Evolutionary conservation across 768 basidiomycete genomes (phyloP), one percentile per base, ranked within the genome.

Genomic region (Phaffia tasmanica): DNA sequence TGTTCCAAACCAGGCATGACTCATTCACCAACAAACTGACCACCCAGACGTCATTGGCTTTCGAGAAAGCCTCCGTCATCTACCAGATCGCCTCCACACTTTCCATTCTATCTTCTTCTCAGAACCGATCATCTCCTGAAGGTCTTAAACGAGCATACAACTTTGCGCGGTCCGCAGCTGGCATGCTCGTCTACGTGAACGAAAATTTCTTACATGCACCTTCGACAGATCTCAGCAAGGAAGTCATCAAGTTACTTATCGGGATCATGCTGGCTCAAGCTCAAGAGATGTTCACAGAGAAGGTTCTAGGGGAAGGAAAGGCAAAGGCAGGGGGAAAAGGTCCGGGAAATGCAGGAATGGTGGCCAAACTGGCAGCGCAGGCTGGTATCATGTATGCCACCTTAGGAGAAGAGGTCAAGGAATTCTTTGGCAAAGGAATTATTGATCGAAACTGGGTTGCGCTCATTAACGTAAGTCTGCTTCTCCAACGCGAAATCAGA

Each of bases 131-230:
- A 0, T 87, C 91, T 63, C 88, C 90, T 0, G 91, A 97, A 76
- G 92, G 93, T 23, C 77, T 90, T 72, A 98, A 95, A 77, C 84
- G 90, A 46, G 84, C 94, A 0, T 99, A 95, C 79, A 84, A 89
- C 77, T 93, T 90, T 77, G 88, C 90, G 72, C 81, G 87, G 21
- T 84, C 87, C 15, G 85, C 88, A 51, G 89, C 93, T 2, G 95
- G 95, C 23, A 95, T 99, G 90, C 84, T 97, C 73, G 90, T 86
- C 7, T 99, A 98, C 76, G 92, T 99, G 80, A 97, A 98, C 79
- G 95, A 99, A 77, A 97, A 99, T 82, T 99, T 99, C 76, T 80
- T 99, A 0, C 95, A 99, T 72, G 95, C 94, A 0, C 95, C 95
- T 0, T 91, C 88, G 25, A 95, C 89, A 1, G 95, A 98, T 78